Evolutionary conservation across 371 early-diverging fungal species (phyloP), one percentile per base, ranked within the genome.

Genomic region (Syncephalastrum racemosum): DNA sequence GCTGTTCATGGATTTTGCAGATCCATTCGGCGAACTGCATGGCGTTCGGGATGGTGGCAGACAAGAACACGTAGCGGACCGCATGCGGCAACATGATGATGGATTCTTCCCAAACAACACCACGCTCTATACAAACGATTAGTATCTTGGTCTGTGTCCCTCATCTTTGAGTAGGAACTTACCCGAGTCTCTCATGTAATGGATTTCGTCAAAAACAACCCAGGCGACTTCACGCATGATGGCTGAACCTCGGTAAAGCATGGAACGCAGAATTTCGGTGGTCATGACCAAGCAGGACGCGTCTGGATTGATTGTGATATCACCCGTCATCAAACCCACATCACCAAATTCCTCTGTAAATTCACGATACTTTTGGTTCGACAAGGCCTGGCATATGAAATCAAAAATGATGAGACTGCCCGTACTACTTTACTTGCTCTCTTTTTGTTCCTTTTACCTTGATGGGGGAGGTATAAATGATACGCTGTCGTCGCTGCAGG

Each of bases 101-200:
- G 0, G 99, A 97, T 77, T 99, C 99, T 73, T 99, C 99, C 99
- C 99, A 99, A 0, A 99, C 99, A 14, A 99, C 99, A 68, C 99
- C 99, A 65, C 99, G 92, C 51, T 88, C 91, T 82, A 75, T 5
- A 51, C 19, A 19, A 48, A 8, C n/a, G 19, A 39, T 44, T 4
- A 22, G 19, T 50, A 2, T 50, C 6, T 15, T 50, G 6, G 4
- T 46, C 14, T 24, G 10, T 44, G 18, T 5, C 25, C 2, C 55
- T 46, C 44, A 27, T 27, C 13, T 10, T 39, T 18, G 16, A 47
- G 2, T 15, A n/a, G n/a, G n/a, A 16, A 16, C 52, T 53, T 77
- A 76, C 79, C 78, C 55, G 79, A 69, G 70, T 98, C 96, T 66
- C 97, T 80, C 99, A 99, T 98, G 70, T 99, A 99, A 75, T 99